A percentile compares a stretch with the other conserved stretches of the same genome.
Conservation (phyloP, 441 rosid species). For the Adansonia madagascariensis region DNA sequence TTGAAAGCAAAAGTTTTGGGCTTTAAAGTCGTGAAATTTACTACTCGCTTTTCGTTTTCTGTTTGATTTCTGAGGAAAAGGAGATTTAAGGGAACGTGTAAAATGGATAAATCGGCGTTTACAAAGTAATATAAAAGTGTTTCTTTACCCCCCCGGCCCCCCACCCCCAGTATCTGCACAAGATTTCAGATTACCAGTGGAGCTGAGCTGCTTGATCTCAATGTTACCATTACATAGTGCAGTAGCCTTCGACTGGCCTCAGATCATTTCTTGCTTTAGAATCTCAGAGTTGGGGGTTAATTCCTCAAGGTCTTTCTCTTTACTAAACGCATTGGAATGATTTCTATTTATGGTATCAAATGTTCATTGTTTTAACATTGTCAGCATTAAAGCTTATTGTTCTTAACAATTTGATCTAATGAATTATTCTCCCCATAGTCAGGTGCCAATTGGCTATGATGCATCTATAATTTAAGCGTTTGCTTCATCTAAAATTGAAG, state of each 20-base stretch:
- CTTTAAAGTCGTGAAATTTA: not conserved
- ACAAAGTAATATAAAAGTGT: too few species aligned
- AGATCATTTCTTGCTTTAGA: conserved; percentile 41
- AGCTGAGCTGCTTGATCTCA: conserved; percentile 46
- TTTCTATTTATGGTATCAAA: not conserved
- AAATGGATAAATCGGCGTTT: not conserved
- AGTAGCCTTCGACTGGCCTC: conserved; percentile 47
- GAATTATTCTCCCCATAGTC: too few species aligned
- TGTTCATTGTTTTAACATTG: not conserved
- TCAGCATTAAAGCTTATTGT: not conserved
- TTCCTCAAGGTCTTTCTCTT: conserved; percentile 48
- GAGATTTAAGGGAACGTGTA: not conserved
- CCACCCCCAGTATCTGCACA: too few species aligned
- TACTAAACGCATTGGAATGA: not conserved
- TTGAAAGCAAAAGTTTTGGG: not conserved
- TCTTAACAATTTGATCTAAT: not conserved
- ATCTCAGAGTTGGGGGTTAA: conserved; percentile 50
- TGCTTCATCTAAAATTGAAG: not conserved
- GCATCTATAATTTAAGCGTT: too few species aligned
- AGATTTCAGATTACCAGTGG: conserved; percentile 44
- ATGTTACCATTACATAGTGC: conserved; percentile 55
- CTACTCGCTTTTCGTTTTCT: not conserved
- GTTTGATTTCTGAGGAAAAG: not conserved
- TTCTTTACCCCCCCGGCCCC: too few species aligned
- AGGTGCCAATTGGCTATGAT: not conserved